Percentiles rank a stretch among this genome's conserved stretches.
phyloP scores from a whole-genome alignment of 225 moss, liverwort and hornwort genomes.

The Straminergon stramineum region DNA sequence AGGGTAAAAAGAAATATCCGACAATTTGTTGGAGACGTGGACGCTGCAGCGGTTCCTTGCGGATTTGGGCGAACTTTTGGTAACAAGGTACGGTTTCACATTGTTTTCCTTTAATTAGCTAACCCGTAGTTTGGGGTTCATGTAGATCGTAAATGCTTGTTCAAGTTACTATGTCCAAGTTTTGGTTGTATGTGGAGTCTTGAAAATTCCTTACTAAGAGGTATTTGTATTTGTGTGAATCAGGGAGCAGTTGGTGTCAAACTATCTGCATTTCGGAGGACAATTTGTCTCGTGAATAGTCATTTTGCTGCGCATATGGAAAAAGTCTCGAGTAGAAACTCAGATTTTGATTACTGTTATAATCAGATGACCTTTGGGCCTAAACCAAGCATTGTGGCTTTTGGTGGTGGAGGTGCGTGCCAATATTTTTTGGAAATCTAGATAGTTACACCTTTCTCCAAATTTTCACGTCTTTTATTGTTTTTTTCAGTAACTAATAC shows the following conservation, averaged over 20 bases:
- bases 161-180: background rate
- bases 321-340: conserved; percentile 69
- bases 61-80: conserved; percentile 96
- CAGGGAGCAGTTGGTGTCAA: conserved; percentile 97
- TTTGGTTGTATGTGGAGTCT: background rate
- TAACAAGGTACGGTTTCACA: conserved; percentile 55
- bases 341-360: conserved; percentile 94
- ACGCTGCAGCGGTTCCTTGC: conserved; percentile 91
- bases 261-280: conserved; percentile 76
- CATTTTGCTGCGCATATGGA: conserved; percentile 99
- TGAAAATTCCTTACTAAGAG: background rate
- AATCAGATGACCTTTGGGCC: conserved; percentile 80
- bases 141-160: background rate
- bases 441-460: background rate
- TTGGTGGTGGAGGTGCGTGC: conserved; percentile 44
- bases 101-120: background rate
- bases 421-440: background rate
- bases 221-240: conserved; percentile 4
- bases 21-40: conserved; percentile 83
- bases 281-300: conserved; percentile 72
- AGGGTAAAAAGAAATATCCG: conserved; percentile 62
- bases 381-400: conserved; percentile 14
- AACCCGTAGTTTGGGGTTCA: background rate
- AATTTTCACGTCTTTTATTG: background rate
- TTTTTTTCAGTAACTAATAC: background rate